Conservation (phyloP, 495 filamentous ascomycete species). For the Aspergillus nidulans region DNA sequence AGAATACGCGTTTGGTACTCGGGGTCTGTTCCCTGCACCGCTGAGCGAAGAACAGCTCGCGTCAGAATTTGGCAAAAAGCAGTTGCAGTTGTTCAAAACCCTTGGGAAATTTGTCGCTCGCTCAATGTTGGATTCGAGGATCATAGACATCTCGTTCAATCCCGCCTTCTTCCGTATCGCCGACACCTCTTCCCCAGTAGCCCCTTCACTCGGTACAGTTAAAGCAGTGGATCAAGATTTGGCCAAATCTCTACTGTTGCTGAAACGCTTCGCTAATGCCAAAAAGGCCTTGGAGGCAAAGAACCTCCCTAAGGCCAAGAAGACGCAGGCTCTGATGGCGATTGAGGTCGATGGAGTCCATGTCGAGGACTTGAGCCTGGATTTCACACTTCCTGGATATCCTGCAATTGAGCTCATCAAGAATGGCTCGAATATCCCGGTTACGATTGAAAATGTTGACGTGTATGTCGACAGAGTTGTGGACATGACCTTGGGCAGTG, state of each 20-base stretch:
- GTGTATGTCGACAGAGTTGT: conserved; percentile 85
- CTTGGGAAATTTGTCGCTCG: conserved; percentile 97
- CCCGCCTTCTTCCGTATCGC: conserved; percentile 96
- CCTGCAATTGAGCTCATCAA: conserved; percentile 79
- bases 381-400: conserved; percentile 94
- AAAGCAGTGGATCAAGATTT: conserved; percentile 84
- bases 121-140: conserved; percentile 96
- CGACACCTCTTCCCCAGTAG: conserved; percentile 64
- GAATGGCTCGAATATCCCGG: conserved; percentile 63
- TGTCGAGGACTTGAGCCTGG: conserved; percentile 84
- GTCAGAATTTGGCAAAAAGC: conserved; percentile 72
- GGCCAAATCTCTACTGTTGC: conserved; percentile 76
- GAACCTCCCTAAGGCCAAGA: conserved; percentile 59
- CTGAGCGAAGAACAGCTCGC: conserved; percentile 75
- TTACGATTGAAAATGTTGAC: conserved; percentile 88
- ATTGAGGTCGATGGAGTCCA: conserved; percentile 67
- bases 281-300: conserved; percentile 79
- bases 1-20: conserved; percentile 82
- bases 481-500: conserved; percentile 82
- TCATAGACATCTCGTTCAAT: conserved; percentile 97
- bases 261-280: conserved; percentile 80
- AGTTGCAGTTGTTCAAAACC: conserved; percentile 84
- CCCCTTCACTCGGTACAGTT: conserved; percentile 86
- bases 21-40: conserved; percentile 88
- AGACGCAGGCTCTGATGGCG: conserved; percentile 59